A percentile compares a stretch with the other conserved stretches of the same genome.
Conservation (phyloP, 257 asterid genomes). For the Verbascum thapsus region DNA sequence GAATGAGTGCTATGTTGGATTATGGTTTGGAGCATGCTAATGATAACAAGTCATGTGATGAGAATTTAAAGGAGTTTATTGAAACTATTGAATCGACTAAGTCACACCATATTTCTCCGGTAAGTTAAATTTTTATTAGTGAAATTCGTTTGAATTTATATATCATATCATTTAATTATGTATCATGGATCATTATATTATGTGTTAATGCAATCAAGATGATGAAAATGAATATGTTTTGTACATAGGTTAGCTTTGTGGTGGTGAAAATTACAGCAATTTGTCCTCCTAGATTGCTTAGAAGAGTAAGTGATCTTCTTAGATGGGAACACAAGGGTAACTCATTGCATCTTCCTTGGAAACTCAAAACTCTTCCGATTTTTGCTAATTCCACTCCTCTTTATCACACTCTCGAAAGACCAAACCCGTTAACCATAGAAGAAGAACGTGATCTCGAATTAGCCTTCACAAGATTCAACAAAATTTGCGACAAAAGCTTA, state of each 20-base stretch:
- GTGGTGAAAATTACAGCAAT: conserved; percentile 89
- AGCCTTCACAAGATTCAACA: conserved; percentile 46
- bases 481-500: conserved; percentile 48
- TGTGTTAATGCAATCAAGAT: no score
- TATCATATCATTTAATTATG: no score
- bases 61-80: conserved; percentile 46
- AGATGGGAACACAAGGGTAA: conserved; percentile 65
- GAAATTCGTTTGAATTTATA: no score
- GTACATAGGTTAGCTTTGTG: conserved; percentile 69
- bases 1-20: conserved; percentile 75
- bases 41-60: conserved; percentile 60
- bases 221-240: no score
- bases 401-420: conserved; percentile 62
- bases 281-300: conserved; percentile 56
- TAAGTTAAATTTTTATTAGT: conserved; percentile 37
- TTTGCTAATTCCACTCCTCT: conserved; percentile 69
- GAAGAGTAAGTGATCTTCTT: conserved; percentile 74
- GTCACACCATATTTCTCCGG: conserved; percentile 40
- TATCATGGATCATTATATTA: no score
- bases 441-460: conserved; percentile 61
- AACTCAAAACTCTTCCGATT: conserved; percentile 53
- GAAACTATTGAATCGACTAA: conserved; percentile 50
- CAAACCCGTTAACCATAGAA: conserved; percentile 48
- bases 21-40: conserved; percentile 77
- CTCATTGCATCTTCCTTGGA: conserved; percentile 79